Conservation (phyloP, 2,329 filamentous ascomycete species). For the Fusarium penzigii region DNA sequence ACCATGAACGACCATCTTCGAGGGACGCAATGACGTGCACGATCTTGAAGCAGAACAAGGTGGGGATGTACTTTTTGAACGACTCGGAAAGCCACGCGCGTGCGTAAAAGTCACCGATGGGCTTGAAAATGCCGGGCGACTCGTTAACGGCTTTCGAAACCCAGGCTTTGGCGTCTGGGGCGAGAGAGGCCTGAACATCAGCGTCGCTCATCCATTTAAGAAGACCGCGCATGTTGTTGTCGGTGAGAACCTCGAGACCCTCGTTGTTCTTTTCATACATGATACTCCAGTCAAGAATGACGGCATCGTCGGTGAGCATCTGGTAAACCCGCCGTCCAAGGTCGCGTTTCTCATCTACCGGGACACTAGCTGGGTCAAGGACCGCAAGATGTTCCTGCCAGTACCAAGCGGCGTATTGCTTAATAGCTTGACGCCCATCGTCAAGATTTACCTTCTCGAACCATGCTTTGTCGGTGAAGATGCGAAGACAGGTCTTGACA, state of each 20-base stretch:
- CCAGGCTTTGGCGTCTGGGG: conserved; percentile 33
- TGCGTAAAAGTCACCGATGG: conserved; percentile 41
- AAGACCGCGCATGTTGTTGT: conserved; percentile 39
- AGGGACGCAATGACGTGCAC: conserved; percentile 44
- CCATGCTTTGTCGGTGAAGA: conserved; percentile 38
- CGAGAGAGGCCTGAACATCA: conserved; percentile 33
- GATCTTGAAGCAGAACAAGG: conserved; percentile 45
- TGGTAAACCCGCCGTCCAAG: conserved; percentile 36
- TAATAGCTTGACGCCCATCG: conserved; percentile 32
- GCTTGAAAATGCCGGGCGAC: conserved; percentile 36
- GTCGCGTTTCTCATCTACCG: conserved; percentile 32
- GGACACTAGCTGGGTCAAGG: conserved; percentile 32
- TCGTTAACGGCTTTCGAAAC: conserved; percentile 26
- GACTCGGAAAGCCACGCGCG: conserved; percentile 39
- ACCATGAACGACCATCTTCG: conserved; percentile 40
- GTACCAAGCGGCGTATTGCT: conserved; percentile 46
- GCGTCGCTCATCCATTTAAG: conserved; percentile 38
- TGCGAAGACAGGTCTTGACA: conserved; percentile 39
- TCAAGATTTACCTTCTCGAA: conserved; percentile 32
- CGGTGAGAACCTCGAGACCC: conserved; percentile 43
- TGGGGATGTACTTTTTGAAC: conserved; percentile 40
- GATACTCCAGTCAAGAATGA: conserved; percentile 42
- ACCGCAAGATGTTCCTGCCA: conserved; percentile 45
- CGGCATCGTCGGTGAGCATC: conserved; percentile 40
- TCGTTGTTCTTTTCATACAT: conserved; percentile 43